Evolutionary conservation across 2,329 filamentous ascomycete species (phyloP).

Genomic region (Akanthomyces uredinophilus): DNA sequence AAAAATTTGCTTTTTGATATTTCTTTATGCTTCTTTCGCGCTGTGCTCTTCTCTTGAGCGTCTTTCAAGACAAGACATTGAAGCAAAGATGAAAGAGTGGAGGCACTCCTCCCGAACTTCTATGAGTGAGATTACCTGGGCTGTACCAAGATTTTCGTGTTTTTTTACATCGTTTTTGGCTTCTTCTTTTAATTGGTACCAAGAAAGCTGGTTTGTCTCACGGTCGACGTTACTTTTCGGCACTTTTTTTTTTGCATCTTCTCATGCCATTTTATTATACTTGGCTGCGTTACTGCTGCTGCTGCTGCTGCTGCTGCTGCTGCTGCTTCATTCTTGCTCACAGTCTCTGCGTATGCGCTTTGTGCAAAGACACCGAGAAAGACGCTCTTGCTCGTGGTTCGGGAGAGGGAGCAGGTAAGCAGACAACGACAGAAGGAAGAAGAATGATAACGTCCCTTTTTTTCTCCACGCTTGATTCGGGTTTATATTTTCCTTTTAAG

Average conservation of each 20-base stretch:
- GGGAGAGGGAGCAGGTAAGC: too few relatives aligned
- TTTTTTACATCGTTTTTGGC: neutral
- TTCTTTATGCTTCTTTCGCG: slow-evolving; percentile 8
- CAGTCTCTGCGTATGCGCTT: too few relatives aligned
- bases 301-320: too few relatives aligned
- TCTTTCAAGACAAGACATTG: neutral
- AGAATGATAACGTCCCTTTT: neutral
- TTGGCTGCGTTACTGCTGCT: too few relatives aligned
- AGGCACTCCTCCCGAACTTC: too few relatives aligned
- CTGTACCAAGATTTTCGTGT: neutral
- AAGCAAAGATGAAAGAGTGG: neutral
- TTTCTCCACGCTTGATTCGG: neutral
- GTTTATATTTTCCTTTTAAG: neutral
- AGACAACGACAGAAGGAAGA: too few relatives aligned
- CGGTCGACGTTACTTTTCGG: too few relatives aligned
- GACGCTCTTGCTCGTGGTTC: too few relatives aligned
- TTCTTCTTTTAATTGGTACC: neutral
- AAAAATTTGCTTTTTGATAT: slow-evolving; percentile 15
- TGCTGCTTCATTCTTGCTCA: too few relatives aligned
- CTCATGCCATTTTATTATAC: too few relatives aligned
- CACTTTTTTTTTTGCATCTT: neutral
- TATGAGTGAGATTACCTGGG: neutral
- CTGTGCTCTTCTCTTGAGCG: neutral
- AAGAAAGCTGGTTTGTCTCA: slow-evolving; percentile 1
- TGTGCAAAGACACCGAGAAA: too few relatives aligned